Conservation (phyloP, 139 green algal species). For the Marvania coccoides region DNA sequence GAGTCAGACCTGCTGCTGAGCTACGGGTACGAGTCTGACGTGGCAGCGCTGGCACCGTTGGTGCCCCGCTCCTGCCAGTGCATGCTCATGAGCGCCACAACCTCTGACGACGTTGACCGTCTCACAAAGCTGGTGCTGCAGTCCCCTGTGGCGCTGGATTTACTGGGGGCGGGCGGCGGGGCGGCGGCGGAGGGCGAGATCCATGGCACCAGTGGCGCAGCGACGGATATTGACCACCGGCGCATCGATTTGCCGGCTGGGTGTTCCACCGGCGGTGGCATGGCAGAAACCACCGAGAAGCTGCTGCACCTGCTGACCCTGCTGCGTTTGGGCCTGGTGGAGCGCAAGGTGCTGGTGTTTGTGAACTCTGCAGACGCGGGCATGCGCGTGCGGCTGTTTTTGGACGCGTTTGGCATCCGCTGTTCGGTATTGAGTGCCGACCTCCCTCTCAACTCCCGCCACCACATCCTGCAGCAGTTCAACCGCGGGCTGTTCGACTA, state of each 20-base stretch:
- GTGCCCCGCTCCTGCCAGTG: constrained; percentile 78
- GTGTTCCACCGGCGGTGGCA: background rate
- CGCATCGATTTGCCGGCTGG: constrained; percentile 15
- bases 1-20: constrained; percentile 91
- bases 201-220: constrained; percentile 1
- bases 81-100: constrained; percentile 90
- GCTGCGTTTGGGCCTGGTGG: constrained; percentile 69
- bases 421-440: constrained; percentile 72
- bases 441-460: constrained; percentile 70
- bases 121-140: constrained; percentile 83
- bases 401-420: constrained; percentile 87
- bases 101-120: constrained; percentile 61
- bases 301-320: constrained; percentile 69
- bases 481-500: constrained; percentile 88
- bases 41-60: constrained; percentile 57
- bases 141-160: constrained; percentile 75
- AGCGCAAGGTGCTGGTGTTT: constrained; percentile 86
- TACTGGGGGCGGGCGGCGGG: constrained; percentile 25
- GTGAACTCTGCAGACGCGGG: constrained; percentile 75
- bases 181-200: background rate
- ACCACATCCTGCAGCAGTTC: constrained; percentile 81
- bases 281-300: constrained; percentile 35
- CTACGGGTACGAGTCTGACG: constrained; percentile 84
- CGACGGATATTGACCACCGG: constrained; percentile 52
- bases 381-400: constrained; percentile 83